Percentiles rank a stretch among this genome's conserved stretches.
phyloP scores from a whole-genome alignment of 169 alveolate species.

The Ichthyophthirius multifiliis region DNA sequence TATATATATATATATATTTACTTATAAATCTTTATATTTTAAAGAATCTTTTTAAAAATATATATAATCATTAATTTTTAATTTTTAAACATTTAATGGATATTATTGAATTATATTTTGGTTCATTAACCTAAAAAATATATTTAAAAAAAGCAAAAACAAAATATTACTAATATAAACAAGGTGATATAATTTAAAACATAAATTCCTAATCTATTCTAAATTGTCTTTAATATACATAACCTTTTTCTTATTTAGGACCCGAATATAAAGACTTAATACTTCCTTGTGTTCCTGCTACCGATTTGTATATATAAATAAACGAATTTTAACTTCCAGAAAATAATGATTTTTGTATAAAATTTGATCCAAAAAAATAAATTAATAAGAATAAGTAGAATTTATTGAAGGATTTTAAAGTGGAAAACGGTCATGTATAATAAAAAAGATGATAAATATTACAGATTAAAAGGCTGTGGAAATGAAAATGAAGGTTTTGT shows the following conservation, averaged over 20 bases:
- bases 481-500: conserved; percentile 62
- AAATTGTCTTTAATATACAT: neutral
- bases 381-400: neutral
- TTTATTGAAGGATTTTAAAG: conserved; percentile 28
- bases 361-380: neutral
- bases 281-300: conserved; percentile 17
- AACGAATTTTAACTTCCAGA: neutral
- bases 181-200: neutral
- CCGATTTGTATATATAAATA: neutral
- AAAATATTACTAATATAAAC: neutral
- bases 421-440: conserved; percentile 72
- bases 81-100: too few species aligned
- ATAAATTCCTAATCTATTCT: neutral
- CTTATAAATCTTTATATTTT: too few species aligned
- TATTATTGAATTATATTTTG: conserved; percentile 2
- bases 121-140: neutral
- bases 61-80: too few species aligned
- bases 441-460: conserved; percentile 28
- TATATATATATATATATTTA: too few species aligned
- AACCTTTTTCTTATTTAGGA: conserved; percentile 7
- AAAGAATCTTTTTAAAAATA: too few species aligned
- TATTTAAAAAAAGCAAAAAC: neutral
- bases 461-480: conserved; percentile 82
- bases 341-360: neutral
- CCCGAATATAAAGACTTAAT: neutral